Evolutionary conservation across 805 yeast species (phyloP), one percentile per base, ranked within the genome.

Genomic region (Candida pseudoglaebosa): DNA sequence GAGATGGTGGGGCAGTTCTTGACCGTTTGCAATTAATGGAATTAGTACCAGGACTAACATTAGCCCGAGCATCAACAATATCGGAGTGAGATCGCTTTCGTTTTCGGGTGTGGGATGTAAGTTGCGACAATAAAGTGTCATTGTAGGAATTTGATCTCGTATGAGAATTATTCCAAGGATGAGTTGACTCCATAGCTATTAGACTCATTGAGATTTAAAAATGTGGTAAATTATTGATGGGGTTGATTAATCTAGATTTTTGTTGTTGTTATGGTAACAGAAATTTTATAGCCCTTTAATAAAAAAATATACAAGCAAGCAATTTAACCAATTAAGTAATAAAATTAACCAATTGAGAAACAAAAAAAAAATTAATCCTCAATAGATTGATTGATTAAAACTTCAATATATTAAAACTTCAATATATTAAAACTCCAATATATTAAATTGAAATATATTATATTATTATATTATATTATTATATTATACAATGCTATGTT

Each of bases 1-100:
- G 65, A 13, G 71, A 66, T 9, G 75, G 71, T 24, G 75, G 75
- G 3, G 75, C 74, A 7, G 75, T 69, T 49, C 66, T 58, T n/a
- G 72, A 59, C 36, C 71, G 54, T 48, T 71, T 70, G 26, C 26
- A 22, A 36, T 43, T 28, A 32, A 30, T 38, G 44, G 43, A 8
- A 15, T 28, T 7, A 8, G 15, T 18, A 4, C 28, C 20, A 32
- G 40, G 40, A 18, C 17, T 14, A n/a, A n/a, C n/a, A n/a, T n/a
- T n/a, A n/a, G n/a, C n/a, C n/a, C n/a, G n/a, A 4, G 28, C 21
- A 48, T 37, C 24, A 24, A 34, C 21, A 26, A 36, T 31, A 37
- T 45, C 37, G 43, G 43, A 42, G 24, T 39, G 38, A 20, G 42
- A 43, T 32, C 50, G 34, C 28, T 46, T 46, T 9, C 22, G 24